Evolutionary conservation across 2,329 filamentous ascomycete species (phyloP), one percentile per base, ranked within the genome.

Genomic region (Alternaria metachromatica): DNA sequence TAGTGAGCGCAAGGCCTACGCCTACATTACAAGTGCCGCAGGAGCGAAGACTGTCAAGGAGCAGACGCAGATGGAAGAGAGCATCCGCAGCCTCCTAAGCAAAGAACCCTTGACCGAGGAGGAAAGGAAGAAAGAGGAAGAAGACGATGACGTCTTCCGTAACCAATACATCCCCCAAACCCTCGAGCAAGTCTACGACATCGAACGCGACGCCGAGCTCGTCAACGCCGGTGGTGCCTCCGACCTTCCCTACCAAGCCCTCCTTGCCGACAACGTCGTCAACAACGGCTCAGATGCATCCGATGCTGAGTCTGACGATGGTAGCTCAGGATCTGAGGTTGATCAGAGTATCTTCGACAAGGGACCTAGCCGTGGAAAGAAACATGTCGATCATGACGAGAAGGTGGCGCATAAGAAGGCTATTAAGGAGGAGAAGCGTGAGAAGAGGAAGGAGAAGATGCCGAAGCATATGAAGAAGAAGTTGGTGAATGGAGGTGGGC

Each of bases 151-250:
- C 69, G 96, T 98, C 6, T 99, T 97, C 84, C 88, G 95, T 73
- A 92, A 97, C 74, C 93, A 97, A 79, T 99, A 96, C 80, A 98
- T 99, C 56, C 96, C 96, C 0, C 94, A 97, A 80, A 98, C 92
- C 0, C 85, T 99, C 46, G 92, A 98, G 71, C 93, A 99, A 76
- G 95, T 99, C 5, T 97, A 97, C 80, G 94, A 99, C 77, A 90
- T 97, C 55, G 96, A 98, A 80, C 91, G 94, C 71, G 96, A 98
- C 71, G 92, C 90, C 2, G 90, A 93, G 72, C 90, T 89, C 78
- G 87, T 97, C 21, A 88, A 88, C 8, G 86, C 89, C 46, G 94
- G 93, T 6, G 86, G 91, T 67, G 92, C 90, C 20, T 87, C 88
- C 12, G 89, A 91, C n/a, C 85, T 97, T 0, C 88, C 97, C 1